Evolutionary conservation across 2,329 filamentous ascomycete genomes (phyloP), one percentile per base, ranked within the genome.

Genomic region (Fusarium dlaminii): DNA sequence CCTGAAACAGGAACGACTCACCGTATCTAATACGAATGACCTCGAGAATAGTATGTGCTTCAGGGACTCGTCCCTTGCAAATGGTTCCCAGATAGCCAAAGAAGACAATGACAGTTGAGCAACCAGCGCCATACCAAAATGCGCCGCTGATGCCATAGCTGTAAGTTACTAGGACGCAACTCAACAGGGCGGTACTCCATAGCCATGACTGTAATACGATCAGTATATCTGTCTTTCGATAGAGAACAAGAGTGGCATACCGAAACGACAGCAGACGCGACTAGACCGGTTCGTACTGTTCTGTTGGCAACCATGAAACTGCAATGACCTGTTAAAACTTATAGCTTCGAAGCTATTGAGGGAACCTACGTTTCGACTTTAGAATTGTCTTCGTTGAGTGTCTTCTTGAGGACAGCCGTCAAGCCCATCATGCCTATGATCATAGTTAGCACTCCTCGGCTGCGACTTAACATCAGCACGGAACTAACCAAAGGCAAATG

Each of bases 161-260:
- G 24, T 58, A 58, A 0, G 55, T 48, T 6, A 36, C 40, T 2
- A 58, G 32, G 14, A 58, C 55, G 3, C 55, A 58, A 1, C 40
- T 58, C 18, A 58, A 17, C 1, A 58, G 20, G 1, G 55, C 40
- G 0, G 55, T 58, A 1, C 55, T 36, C 55, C 40, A 58, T 8
- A 58, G 55, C 55, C 55, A 58, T 4, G 55, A 58, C 55, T 58
- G 2, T 8, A n/a, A 1, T 36, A 3, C 2, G 0, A 3, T 58
- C 18, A 58, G 30, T 48, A 36, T 22, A 6, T 18, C 5, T 1
- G 2, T 2, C 1, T 17, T 27, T 17, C 0, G 10, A 20, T 5
- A 7, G 13, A 1, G 3, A 20, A 2, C 1, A 17, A 13, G 0
- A n/a, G 3, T 5, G 14, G 5, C 2, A 0, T n/a, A 58, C 55